A percentile compares a stretch with the other conserved stretches of the same genome.
These are phyloP conservation scores for Amaranthus hypochondriacus DNA, from an alignment of 148 eudicot species.

Conservation along the genomic window DNA sequence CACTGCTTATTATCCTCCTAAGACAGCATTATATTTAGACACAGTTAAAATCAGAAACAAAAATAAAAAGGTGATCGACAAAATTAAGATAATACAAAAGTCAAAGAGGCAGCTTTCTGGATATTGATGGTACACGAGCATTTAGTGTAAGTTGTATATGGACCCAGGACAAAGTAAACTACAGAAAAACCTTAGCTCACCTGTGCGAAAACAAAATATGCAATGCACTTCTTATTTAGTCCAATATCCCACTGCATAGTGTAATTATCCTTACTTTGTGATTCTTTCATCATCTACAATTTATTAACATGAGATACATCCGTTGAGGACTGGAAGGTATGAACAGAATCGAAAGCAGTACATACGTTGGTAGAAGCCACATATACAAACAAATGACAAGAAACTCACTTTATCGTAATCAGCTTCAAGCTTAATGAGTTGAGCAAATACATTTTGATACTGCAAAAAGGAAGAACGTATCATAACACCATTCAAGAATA, in stretches of 20 bases:
- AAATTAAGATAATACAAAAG: not conserved
- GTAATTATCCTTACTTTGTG: conserved; percentile 94
- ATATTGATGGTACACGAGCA: not conserved
- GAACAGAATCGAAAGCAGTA: not conserved
- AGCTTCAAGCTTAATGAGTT: conserved; percentile 97
- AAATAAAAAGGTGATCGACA: not conserved
- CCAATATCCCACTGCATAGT: conserved; percentile 98
- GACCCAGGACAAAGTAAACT: not conserved
- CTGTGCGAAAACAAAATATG: conserved; percentile 97
- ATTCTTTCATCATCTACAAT: conserved; percentile 96
- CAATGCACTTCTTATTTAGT: conserved; percentile 94
- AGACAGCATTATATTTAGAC: conserved; percentile 9
- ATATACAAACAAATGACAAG: not conserved
- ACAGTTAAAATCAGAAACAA: not conserved
- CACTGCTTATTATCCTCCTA: conserved; percentile 99
- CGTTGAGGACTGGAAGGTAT: not conserved
- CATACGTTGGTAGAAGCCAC: not conserved
- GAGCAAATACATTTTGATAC: conserved; percentile 99
- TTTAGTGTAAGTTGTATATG: not conserved
- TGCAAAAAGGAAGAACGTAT: conserved; percentile 34
- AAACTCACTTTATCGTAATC: conserved; percentile 88
- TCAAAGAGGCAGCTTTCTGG: not conserved
- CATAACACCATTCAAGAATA: not conserved
- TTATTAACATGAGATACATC: conserved; percentile 7
- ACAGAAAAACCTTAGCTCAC: conserved; percentile 27